Conservation (phyloP, 1,139 yeast species). For the Scheffersomyces cryptocercus region DNA sequence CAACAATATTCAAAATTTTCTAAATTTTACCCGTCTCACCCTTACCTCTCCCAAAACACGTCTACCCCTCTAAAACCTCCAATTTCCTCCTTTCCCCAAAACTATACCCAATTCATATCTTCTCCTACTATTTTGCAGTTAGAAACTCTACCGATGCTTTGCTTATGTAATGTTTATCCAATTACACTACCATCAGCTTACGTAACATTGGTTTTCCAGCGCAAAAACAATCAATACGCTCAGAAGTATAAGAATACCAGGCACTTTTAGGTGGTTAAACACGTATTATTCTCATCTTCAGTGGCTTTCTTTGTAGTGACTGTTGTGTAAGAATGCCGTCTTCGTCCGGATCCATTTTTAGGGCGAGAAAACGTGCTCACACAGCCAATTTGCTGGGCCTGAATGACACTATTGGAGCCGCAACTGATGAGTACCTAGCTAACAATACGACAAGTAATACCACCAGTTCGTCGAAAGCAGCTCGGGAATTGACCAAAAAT, state of each 20-base stretch:
- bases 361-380: conserved; percentile 1
- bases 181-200: background rate
- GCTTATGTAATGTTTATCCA: background rate
- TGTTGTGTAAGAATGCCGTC: too few species aligned
- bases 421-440: background rate
- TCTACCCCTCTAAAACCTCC: background rate
- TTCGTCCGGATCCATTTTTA: conserved; percentile 3
- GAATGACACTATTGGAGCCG: background rate
- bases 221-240: too few species aligned
- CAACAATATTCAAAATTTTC: conserved; percentile 1
- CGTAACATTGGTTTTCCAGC: background rate
- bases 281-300: too few species aligned
- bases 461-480: conserved; percentile 6
- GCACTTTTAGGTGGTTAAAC: too few species aligned
- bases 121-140: background rate
- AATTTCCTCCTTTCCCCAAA: background rate
- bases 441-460: background rate
- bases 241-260: too few species aligned
- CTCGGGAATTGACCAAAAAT: conserved; percentile 58
- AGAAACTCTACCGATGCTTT: background rate
- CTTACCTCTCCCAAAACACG: background rate
- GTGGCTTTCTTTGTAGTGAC: too few species aligned
- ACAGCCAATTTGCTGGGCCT: background rate
- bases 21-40: background rate
- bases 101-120: background rate